Percentiles rank a stretch among this genome's conserved stretches.
phyloP scores from a whole-genome alignment of 164 flowering plant genomes.

The Tinospora cordifolia region DNA sequence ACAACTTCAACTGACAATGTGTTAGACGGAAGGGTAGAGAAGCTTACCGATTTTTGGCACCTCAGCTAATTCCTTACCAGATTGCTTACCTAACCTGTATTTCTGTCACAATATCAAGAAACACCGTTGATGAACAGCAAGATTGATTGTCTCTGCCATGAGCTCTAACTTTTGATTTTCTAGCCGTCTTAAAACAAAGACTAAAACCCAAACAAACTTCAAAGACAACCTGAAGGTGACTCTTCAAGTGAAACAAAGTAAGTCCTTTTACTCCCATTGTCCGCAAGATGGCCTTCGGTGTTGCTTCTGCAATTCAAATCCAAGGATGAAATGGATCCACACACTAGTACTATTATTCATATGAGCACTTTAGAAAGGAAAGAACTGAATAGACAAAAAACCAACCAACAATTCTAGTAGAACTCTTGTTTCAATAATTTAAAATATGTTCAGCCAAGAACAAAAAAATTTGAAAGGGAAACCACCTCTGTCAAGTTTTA shows the following conservation, averaged over 20 bases:
- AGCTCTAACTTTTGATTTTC: too few relatives aligned
- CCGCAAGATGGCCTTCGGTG: constrained; percentile 71
- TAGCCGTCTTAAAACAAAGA: too few relatives aligned
- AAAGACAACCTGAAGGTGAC: constrained; percentile 67
- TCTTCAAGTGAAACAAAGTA: constrained; percentile 70
- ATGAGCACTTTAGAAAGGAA: too few relatives aligned
- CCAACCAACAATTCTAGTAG: too few relatives aligned
- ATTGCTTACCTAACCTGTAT: constrained; percentile 65
- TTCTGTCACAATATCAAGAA: constrained; percentile 36
- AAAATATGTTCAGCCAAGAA: too few relatives aligned
- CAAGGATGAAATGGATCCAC: neutral
- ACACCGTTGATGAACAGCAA: constrained; percentile 8
- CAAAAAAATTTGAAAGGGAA: too few relatives aligned
- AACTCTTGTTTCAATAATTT: too few relatives aligned
- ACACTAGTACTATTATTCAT: too few relatives aligned
- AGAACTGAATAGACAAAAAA: too few relatives aligned
- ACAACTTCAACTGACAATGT: neutral
- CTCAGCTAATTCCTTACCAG: constrained; percentile 53
- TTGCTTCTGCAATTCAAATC: constrained; percentile 51
- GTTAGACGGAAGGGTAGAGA: neutral
- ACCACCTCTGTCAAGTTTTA: too few relatives aligned
- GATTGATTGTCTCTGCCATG: neutral
- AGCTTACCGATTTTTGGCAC: constrained; percentile 49
- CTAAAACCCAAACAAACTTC: neutral
- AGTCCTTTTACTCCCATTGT: constrained; percentile 75